These are phyloP conservation scores for Elaeagnus macrophylla DNA, from an alignment of 306 rosid genomes.

Conservation along the genomic window DNA sequence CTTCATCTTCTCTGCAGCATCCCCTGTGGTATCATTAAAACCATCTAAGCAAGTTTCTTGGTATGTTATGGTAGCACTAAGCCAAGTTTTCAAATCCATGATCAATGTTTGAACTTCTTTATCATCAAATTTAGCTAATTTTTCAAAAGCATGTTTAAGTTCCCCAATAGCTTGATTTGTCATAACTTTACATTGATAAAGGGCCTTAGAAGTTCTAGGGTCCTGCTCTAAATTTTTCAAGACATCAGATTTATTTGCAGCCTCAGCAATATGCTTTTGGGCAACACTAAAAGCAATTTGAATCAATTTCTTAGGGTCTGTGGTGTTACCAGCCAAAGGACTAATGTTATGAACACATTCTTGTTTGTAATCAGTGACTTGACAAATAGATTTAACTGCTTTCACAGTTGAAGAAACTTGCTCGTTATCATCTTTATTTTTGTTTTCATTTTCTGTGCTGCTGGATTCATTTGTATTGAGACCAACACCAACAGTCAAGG, in stretches of 20 bases:
- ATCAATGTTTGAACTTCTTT: constrained; percentile 20
- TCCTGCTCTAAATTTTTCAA: constrained; percentile 44
- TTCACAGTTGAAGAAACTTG: constrained; percentile 27
- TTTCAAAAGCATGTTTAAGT: constrained; percentile 27
- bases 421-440: neutral
- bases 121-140: constrained; percentile 22
- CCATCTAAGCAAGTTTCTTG: constrained; percentile 68
- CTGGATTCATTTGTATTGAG: neutral
- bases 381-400: constrained; percentile 49
- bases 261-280: constrained; percentile 18
- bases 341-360: constrained; percentile 43
- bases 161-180: constrained; percentile 35
- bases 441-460: neutral
- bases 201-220: constrained; percentile 45
- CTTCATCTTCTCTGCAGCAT: constrained; percentile 43
- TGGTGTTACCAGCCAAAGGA: constrained; percentile 20
- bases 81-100: constrained; percentile 49
- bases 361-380: constrained; percentile 42
- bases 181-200: constrained; percentile 45
- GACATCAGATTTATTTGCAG: constrained; percentile 23
- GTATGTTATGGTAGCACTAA: constrained; percentile 60
- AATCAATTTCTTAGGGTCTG: constrained; percentile 47
- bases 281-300: constrained; percentile 40
- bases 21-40: constrained; percentile 35
- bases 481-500: constrained; percentile 31